Base-by-base conservation (phyloP, 305 asterid genomes). In the Fraxinus albicans region DNA sequence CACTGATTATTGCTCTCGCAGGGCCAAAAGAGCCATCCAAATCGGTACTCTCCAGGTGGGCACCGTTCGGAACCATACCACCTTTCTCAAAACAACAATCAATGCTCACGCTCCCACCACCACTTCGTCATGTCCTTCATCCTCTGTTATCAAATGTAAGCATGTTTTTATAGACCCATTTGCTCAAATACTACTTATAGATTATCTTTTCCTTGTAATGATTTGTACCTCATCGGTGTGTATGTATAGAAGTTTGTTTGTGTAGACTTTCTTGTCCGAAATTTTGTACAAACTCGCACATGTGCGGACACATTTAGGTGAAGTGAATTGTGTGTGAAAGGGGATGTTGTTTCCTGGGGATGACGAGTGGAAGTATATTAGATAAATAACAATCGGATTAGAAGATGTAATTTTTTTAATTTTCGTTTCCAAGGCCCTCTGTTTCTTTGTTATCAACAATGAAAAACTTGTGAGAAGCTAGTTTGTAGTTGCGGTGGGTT, bases 121-220 rank as follows among this genome's bases (percentile, higher is more conserved):
- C 83, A 42, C 83, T 81, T 75, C 89, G 53, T 73, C 74, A 15
- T 81, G 85, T 80, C 78, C 87, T 79, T 88, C 88, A 31, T 84
- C 91, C 47, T 80, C 93, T 67, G 76, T 82, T 60, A 78, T 84
- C 47, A 87, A 76, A 31, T 90, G 96, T 92, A 79, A 84, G 81
- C 40, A 58, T 77, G 33, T 34, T 74, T n/a, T 53, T 69, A 33
- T 23, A 23, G 47, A 9, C 79, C 65, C 76, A 9, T 74, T 75
- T 82, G 33, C 63, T 33, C 34, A 35, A 58, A 10, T 3, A 70
- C 29, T 40, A 15, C 17, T 42, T 58, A 15, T 38, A 55, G 31
- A 73, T 82, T 58, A 70, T 40, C 35, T 19, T 35, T 82, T 42
- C 63, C 42, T 42, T 13, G 35, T 76, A 8, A n/a, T 25, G 7